Conservation (phyloP, 495 filamentous ascomycete genomes). For the Penicillium coffeae region DNA sequence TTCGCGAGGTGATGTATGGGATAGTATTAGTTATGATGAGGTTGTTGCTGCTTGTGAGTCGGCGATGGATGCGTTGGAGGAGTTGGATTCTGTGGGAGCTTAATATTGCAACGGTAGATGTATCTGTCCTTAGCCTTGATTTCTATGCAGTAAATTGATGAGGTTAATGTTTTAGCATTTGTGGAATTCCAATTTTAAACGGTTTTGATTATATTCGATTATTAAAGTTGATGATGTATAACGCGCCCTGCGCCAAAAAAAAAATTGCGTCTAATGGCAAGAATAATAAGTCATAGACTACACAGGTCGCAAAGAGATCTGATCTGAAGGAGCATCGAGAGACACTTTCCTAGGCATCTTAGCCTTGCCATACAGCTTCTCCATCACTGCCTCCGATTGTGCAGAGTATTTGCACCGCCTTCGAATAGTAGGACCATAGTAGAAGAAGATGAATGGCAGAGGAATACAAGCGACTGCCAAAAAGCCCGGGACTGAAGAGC, state of each 20-base stretch:
- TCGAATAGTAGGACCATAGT: slow-evolving; percentile 57
- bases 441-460: slow-evolving; percentile 64
- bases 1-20: background rate
- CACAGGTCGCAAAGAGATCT: too few species aligned
- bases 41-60: background rate
- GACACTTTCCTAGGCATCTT: background rate
- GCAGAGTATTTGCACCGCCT: slow-evolving; percentile 61
- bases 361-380: slow-evolving; percentile 2
- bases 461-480: slow-evolving; percentile 41
- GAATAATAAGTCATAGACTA: too few species aligned
- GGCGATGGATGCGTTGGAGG: background rate
- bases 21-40: background rate
- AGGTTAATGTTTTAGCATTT: too few species aligned
- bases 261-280: too few species aligned
- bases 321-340: background rate
- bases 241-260: too few species aligned
- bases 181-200: too few species aligned
- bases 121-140: too few species aligned
- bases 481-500: slow-evolving; percentile 39
- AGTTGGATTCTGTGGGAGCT: background rate
- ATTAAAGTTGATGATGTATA: too few species aligned
- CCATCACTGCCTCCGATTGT: slow-evolving; percentile 41
- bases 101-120: too few species aligned
- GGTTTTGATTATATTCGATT: too few species aligned
- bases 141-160: too few species aligned